phyloP scores from a whole-genome alignment of 1,284 basidiomycete genomes.

The Boletellus sp. region DNA sequence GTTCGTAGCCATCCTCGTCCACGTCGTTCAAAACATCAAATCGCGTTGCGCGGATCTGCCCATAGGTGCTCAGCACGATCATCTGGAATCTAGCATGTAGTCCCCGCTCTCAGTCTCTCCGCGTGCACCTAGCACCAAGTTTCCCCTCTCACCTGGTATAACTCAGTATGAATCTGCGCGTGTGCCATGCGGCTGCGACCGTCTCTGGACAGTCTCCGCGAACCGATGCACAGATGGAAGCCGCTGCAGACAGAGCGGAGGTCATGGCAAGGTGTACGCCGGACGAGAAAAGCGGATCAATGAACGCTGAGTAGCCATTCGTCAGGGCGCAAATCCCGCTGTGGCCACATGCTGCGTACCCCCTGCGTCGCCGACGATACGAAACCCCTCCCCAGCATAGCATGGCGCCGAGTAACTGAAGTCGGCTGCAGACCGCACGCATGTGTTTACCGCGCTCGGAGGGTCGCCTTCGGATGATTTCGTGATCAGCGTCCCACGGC shows the following conservation, averaged over 20 bases:
- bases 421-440: slow-evolving; percentile 51
- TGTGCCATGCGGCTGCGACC: slow-evolving; percentile 48
- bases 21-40: slow-evolving; percentile 49
- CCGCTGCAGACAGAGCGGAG: slow-evolving; percentile 53
- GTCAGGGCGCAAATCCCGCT: too few species aligned
- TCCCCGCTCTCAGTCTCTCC: neutral
- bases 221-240: slow-evolving; percentile 51
- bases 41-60: slow-evolving; percentile 54
- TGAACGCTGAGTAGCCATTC: slow-evolving; percentile 44
- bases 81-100: slow-evolving; percentile 53
- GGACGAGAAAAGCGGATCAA: slow-evolving; percentile 63
- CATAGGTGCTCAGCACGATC: slow-evolving; percentile 61
- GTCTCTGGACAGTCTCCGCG: slow-evolving; percentile 48
- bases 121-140: neutral
- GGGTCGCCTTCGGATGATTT: slow-evolving; percentile 20
- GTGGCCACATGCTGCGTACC: slow-evolving; percentile 36
- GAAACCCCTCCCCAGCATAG: slow-evolving; percentile 58
- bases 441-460: slow-evolving; percentile 7
- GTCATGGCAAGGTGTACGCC: slow-evolving; percentile 62
- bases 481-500: slow-evolving; percentile 41
- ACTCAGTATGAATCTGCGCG: slow-evolving; percentile 46
- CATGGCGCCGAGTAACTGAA: slow-evolving; percentile 66
- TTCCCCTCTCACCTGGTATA: slow-evolving; percentile 47
- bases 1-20: slow-evolving; percentile 56
- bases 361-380: slow-evolving; percentile 72